A percentile compares a stretch with the other conserved stretches of the same genome.
These are phyloP conservation scores for Yamadazyma atlantica DNA, from an alignment of 1,139 yeast genomes.

Conservation along the genomic window DNA sequence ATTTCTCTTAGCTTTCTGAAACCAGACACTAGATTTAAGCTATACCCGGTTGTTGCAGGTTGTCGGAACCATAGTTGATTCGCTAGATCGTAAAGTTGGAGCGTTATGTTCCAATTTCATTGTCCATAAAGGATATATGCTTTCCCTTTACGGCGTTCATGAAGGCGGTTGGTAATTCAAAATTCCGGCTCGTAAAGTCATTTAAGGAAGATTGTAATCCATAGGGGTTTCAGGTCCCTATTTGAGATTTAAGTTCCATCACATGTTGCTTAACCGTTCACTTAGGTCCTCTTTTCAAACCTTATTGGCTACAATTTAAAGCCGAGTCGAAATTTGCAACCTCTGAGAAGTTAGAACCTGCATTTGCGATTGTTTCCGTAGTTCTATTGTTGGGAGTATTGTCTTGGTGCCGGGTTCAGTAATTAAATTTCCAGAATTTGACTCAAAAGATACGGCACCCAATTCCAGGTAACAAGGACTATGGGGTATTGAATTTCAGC, in stretches of 20 bases:
- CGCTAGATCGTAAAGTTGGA: too few relatives aligned
- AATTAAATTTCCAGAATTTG: too few relatives aligned
- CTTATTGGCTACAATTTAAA: not conserved
- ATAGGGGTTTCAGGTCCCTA: not conserved
- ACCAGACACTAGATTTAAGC: not conserved
- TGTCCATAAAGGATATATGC: too few relatives aligned
- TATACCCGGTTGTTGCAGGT: not conserved
- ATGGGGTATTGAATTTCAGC: too few relatives aligned
- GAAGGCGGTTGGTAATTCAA: too few relatives aligned
- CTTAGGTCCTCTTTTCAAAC: not conserved
- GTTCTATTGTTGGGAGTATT: not conserved
- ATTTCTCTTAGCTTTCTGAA: not conserved
- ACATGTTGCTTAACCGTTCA: not conserved
- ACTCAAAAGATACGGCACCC: too few relatives aligned
- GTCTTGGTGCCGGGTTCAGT: too few relatives aligned
- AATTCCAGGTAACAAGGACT: too few relatives aligned
- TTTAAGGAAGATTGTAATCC: too few relatives aligned
- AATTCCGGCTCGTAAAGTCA: too few relatives aligned
- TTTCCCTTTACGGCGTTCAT: too few relatives aligned
- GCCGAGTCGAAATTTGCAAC: slow-evolving; percentile 2
- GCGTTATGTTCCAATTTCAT: too few relatives aligned
- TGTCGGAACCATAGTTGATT: not conserved
- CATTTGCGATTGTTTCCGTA: not conserved
- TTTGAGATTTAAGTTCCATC: not conserved
- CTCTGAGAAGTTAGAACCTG: not conserved